Base-by-base conservation (phyloP, 495 filamentous ascomycete genomes). In the Aspergillus conjunctus region DNA sequence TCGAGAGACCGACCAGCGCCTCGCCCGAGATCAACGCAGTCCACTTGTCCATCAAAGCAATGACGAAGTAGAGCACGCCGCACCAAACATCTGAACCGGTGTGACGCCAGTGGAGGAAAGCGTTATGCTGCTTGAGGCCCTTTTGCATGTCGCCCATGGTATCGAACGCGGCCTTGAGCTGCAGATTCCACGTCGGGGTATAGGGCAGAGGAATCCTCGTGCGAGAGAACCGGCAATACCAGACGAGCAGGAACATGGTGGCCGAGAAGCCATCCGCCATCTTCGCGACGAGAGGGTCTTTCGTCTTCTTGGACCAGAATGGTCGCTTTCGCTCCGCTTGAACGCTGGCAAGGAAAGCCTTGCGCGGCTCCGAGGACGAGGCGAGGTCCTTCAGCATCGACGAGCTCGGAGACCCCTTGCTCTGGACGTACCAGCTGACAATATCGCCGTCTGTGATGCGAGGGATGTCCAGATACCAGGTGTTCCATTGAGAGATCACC, bases 121-220 rank as follows among this genome's bases (percentile, higher is more conserved):
- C 62, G 15, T 21, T 57, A 21, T 64, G 62, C 30, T 59, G 52
- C 22, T 39, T 60, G n/a, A 64, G 45, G 0, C 62, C 62, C 55
- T 64, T 64, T 15, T 64, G 62, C 62, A 64, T 64, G 18, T 64
- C 62, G 32, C 56, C 57, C 52, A 64, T 59, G 1, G 62, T 64
- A n/a, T 64, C 62, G 2, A 64, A 52, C 2, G 62, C 62, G 17
- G 62, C 62, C 50, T 56, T 59, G 9, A 64, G 57, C 39, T 64
- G 62, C 46, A 64, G 46, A 21, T 64, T 64, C 62, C 62, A 64
- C 0, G 62, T 64, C 22, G 62, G 62, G 34, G 46, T 60, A 37
- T 64, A 64, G 10, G 62, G 21, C 12, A 64, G 51, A 0, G 62
- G 62, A 18, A 64, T 60, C 46, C 59, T 59, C 4, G 62, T 64